Evolutionary conservation across 192 early-diverging fungal genomes (phyloP), one percentile per base, ranked within the genome.

Genomic region (Allomyces macrogynus): DNA sequence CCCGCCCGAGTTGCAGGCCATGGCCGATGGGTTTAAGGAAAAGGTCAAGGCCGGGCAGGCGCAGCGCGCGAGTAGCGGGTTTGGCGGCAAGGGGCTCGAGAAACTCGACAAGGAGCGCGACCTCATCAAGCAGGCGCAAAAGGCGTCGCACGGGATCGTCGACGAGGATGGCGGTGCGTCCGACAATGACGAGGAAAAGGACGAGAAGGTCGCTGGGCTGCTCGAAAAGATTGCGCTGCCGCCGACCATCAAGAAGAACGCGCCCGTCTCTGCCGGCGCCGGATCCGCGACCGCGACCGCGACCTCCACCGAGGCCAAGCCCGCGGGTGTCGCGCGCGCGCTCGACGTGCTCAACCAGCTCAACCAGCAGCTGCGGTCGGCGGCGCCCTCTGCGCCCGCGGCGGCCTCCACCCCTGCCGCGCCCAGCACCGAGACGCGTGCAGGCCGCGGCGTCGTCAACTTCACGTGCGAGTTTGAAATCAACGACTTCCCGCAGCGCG

Each of bases 401-500:
- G 64, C 22, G 4, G 72, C 44, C 25, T 11, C 20, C 49, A 68
- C 24, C 20, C 49, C 20, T 3, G 32, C 32, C 32, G 32, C 32
- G 32, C 3, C 32, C 32, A 40, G 32, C 8, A 40, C 32, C 32
- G 32, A 40, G 32, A 40, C 32, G 5, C 32, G 32, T 8, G 32
- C 32, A 7, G 32, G 32, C 32, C 32, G 32, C 7, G 32, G 32
- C 26, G 77, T 66, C 64, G 76, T 71, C 69, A 80, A 8, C 61
- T 90, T 82, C 75, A 80, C 84, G 5, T 71, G 77, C 65, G 94
- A 99, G 75, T 86, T 99, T 70, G 89, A 90, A 68, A 96, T 99
- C 73, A 99, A 99, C 73, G 94, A 99, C 75, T 97, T 88, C 69
- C 93, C 93, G 42, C 86, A 91, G 69, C 90, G 90, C 77, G 94